Evolutionary conservation across 2,329 filamentous ascomycete species (phyloP), one percentile per base, ranked within the genome.

Genomic region (Paraphoma chrysanthemicola): DNA sequence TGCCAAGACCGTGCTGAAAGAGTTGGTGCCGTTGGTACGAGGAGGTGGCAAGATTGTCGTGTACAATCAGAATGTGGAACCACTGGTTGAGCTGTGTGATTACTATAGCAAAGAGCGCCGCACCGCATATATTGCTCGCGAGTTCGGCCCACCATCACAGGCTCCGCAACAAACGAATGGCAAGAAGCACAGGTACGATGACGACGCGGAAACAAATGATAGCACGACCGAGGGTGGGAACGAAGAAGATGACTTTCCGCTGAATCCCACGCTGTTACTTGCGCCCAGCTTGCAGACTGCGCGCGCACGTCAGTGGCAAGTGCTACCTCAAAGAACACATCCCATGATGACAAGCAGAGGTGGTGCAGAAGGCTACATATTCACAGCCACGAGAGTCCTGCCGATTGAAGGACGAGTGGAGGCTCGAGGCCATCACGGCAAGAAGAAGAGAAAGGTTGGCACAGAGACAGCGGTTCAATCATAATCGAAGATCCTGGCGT

Each of bases 291-390:
- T 99, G 51, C 93, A 98, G 79, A 95, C 89, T 2, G 91, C 89
- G 46, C 84, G 92, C 12, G 88, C 90, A 5, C 84, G 90, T 59
- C 83, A 86, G 51, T 98, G 92, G 91, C 95, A 99, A 80, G 93
- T 97, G 1, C 77, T 99, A 45, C 95, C 95, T 0, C 91, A 92
- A 0, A 82, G 95, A 51, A 98, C 95, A 50, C 95, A 99, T 79
- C 95, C 95, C 6, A 78, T 96, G 53, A 99, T 99, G 95, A 97
- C 91, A 57, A 88, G 88, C 38, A 85, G 86, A 41, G 95, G 95
- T 17, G 94, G 94, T 0, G 88, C 92, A 0, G 94, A 98, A 71
- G 95, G 95, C 0, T 99, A 92, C 75, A 75, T 99, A 3, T 93
- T 98, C 65, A 94, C 92, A 29, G 94, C 85, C 0, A 91, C 90